phyloP scores from a whole-genome alignment of 164 flowering plant species.

The Cinnamomum micranthum region DNA sequence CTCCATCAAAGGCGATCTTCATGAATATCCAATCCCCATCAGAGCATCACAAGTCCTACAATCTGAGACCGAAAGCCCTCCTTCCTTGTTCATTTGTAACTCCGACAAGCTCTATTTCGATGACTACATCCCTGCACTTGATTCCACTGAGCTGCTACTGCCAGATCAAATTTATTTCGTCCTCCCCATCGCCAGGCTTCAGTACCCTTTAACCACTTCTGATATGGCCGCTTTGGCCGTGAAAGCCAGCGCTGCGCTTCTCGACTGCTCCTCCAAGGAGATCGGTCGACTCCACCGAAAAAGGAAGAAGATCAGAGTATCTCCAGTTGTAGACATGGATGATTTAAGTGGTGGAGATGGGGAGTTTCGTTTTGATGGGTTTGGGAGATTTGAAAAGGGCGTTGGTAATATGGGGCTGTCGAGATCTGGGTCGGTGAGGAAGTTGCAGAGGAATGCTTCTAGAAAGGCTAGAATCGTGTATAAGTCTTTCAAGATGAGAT shows the following conservation, averaged over 20 bases:
- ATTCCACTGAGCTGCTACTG: conserved; percentile 21
- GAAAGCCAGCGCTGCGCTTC: conserved; percentile 42
- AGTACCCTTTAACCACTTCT: conserved; percentile 33
- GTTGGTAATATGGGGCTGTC: not conserved
- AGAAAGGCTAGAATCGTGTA: conserved; percentile 36
- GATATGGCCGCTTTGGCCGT: conserved; percentile 73
- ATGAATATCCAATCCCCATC: conserved; percentile 29
- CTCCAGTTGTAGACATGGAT: conserved; percentile 7
- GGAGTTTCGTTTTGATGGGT: not conserved
- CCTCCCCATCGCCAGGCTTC: conserved; percentile 33
- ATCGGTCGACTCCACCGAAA: conserved; percentile 4
- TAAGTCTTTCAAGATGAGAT: conserved; percentile 41
- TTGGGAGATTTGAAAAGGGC: conserved; percentile 10
- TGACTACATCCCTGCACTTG: conserved; percentile 41
- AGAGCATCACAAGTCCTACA: conserved; percentile 33
- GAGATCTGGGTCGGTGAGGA: conserved; percentile 35
- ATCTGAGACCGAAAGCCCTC: not conserved
- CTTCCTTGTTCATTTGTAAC: conserved; percentile 34
- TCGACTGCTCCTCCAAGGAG: not conserved
- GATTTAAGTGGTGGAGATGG: not conserved
- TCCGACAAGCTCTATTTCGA: conserved; percentile 47
- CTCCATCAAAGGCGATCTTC: conserved; percentile 33
- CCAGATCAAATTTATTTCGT: conserved; percentile 52
- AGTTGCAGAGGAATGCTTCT: conserved; percentile 40
- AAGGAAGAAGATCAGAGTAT: conserved; percentile 10